Conservation (phyloP, 2,329 filamentous ascomycete species). For the Arachnomyces sp. region DNA sequence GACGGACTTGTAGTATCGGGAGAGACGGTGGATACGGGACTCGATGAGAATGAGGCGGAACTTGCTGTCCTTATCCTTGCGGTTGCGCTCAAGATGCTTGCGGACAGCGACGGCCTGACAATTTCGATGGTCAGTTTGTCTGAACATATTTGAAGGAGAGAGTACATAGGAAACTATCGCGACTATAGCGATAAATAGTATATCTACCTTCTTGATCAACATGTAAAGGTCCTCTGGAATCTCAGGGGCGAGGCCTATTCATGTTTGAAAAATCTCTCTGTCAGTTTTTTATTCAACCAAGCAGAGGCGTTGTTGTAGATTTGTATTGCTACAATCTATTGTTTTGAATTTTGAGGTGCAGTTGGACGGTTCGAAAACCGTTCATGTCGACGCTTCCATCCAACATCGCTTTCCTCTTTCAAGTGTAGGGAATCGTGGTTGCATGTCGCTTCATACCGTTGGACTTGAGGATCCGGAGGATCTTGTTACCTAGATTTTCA, state of each 20-base stretch:
- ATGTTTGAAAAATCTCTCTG: constrained; percentile 63
- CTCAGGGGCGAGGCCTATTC: constrained; percentile 92
- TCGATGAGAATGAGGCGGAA: constrained; percentile 99
- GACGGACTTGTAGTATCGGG: constrained; percentile 98
- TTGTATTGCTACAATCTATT: constrained; percentile 21
- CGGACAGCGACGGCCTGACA: constrained; percentile 85
- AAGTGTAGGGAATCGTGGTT: background rate
- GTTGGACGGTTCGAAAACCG: background rate
- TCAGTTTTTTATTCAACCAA: constrained; percentile 70
- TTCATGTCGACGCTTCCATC: background rate
- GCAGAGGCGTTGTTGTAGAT: constrained; percentile 61
- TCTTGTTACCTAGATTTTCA: constrained; percentile 77
- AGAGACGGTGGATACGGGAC: constrained; percentile 99
- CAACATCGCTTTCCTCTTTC: background rate
- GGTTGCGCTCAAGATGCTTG: constrained; percentile 99
- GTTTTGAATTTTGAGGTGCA: constrained; percentile 2
- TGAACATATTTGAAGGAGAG: background rate
- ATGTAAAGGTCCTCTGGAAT: constrained; percentile 99
- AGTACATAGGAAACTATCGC: background rate
- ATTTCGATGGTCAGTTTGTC: background rate
- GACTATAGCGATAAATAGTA: background rate
- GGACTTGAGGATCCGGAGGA: constrained; percentile 97
- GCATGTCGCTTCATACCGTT: constrained; percentile 60
- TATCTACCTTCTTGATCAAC: constrained; percentile 96
- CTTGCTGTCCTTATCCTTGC: constrained; percentile 99